Conservation (phyloP, 202 grass and related monocot species). For the Elaeis oleifera region DNA sequence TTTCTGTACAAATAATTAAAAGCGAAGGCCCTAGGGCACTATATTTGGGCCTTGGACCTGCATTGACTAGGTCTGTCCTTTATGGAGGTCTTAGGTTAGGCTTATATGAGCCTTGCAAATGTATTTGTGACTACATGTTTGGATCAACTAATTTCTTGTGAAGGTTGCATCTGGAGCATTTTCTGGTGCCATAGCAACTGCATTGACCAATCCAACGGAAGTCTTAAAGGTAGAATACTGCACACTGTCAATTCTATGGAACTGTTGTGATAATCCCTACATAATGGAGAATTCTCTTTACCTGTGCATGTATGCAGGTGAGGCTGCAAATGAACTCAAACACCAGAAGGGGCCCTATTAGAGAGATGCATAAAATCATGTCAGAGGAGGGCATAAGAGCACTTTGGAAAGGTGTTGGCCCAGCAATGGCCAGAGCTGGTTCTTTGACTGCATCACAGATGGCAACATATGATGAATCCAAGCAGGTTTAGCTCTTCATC, state of each 20-base stretch:
- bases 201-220: conserved; percentile 76
- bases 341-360: conserved; percentile 39
- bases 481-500: conserved; percentile 41
- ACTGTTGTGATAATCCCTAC: too few relatives aligned
- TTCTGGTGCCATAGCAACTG: conserved; percentile 73
- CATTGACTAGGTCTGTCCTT: conserved; percentile 68
- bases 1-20: conserved; percentile 64
- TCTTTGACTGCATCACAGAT: conserved; percentile 92
- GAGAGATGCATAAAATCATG: conserved; percentile 58
- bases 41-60: conserved; percentile 74
- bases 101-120: conserved; percentile 82
- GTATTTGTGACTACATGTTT: conserved; percentile 62
- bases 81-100: conserved; percentile 93
- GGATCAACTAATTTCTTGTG: conserved; percentile 71
- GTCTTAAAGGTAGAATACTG: conserved; percentile 59
- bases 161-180: conserved; percentile 74
- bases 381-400: conserved; percentile 67
- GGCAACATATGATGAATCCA: conserved; percentile 91
- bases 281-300: too few relatives aligned
- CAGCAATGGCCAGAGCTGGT: conserved; percentile 87
- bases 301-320: conserved; percentile 32
- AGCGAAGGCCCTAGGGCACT: conserved; percentile 71
- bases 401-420: conserved; percentile 97
- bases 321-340: conserved; percentile 68
- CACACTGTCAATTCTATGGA: not conserved